phyloP scores from a whole-genome alignment of 331 rosid genomes.

The Spiraea crenata region DNA sequence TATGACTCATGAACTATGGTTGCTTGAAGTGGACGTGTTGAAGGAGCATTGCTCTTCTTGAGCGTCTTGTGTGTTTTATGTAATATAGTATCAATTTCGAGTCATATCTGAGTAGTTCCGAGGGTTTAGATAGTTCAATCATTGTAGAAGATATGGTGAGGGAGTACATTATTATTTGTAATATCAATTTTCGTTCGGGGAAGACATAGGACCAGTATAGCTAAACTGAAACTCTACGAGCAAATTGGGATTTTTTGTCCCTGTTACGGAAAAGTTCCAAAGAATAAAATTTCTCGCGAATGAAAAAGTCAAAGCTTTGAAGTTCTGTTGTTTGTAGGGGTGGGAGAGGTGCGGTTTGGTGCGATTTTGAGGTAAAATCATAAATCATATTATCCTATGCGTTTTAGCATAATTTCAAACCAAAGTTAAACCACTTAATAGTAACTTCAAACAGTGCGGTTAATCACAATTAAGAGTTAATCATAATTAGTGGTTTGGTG shows the following conservation, averaged over 20 bases:
- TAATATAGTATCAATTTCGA: background rate
- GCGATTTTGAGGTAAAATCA: no score
- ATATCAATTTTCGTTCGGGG: background rate
- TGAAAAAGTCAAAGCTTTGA: background rate
- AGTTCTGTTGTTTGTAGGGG: background rate
- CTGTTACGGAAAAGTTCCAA: background rate
- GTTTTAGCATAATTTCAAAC: no score
- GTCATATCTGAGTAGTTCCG: background rate
- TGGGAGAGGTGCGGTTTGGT: no score
- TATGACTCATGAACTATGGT: constrained; percentile 35
- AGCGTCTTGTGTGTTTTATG: background rate
- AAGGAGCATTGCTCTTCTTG: constrained; percentile 4
- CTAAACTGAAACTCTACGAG: no score
- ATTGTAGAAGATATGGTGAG: background rate
- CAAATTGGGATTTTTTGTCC: background rate
- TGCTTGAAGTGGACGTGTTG: background rate
- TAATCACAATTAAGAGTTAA: no score
- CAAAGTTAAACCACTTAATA: no score
- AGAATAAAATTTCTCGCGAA: background rate
- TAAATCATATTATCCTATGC: no score
- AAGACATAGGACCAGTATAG: background rate
- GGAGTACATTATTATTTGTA: background rate
- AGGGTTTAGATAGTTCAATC: background rate
- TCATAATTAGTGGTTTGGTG: no score
- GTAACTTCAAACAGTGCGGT: no score